These are phyloP conservation scores for Colletotrichum endophyticum DNA, from an alignment of 2,329 filamentous ascomycete species.

Conservation along the genomic window DNA sequence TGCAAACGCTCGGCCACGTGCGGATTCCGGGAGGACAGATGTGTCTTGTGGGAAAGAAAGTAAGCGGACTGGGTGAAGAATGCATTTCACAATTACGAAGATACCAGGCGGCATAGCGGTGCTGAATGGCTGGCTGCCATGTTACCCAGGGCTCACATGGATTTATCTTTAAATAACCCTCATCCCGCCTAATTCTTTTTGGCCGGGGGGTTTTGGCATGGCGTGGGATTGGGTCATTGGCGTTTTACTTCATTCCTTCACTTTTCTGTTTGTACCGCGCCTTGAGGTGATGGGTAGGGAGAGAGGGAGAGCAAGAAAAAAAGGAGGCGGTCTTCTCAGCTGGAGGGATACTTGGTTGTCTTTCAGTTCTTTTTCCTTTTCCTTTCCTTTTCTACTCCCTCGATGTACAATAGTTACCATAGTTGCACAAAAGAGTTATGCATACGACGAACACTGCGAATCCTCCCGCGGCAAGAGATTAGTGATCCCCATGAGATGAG, in stretches of 20 bases:
- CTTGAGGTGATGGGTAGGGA: background rate
- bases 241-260: slow-evolving; percentile 15
- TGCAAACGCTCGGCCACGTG: background rate
- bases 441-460: background rate
- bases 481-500: background rate
- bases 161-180: slow-evolving; percentile 11
- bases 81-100: slow-evolving; percentile 17
- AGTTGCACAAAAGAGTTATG: background rate
- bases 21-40: background rate
- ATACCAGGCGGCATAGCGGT: slow-evolving; percentile 22
- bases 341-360: background rate
- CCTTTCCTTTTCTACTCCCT: background rate
- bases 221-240: slow-evolving; percentile 6
- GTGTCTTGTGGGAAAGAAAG: background rate
- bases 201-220: background rate
- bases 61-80: background rate
- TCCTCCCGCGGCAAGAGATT: background rate
- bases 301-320: background rate
- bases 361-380: background rate
- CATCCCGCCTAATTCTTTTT: background rate
- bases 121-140: slow-evolving; percentile 18
- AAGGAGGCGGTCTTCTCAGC: background rate
- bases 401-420: background rate
- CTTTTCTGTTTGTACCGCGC: background rate
- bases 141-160: slow-evolving; percentile 7